phyloP scores from a whole-genome alignment of 2,329 filamentous ascomycete genomes.

The Fusarium sacchari region DNA sequence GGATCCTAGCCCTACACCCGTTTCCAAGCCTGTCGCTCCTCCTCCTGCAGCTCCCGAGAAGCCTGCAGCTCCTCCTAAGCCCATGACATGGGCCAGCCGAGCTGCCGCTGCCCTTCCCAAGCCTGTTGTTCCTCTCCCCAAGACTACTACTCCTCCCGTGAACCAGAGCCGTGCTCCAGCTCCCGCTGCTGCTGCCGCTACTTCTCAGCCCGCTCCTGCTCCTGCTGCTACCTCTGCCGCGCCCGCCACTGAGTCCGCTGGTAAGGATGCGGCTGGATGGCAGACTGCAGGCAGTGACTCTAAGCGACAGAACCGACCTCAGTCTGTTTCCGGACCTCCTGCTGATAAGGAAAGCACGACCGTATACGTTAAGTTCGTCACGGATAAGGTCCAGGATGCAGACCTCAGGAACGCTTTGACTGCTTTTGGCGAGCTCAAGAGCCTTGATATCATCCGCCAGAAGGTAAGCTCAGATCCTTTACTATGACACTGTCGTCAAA shows the following conservation, averaged over 20 bases:
- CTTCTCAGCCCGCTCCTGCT: constrained; percentile 51
- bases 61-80: constrained; percentile 62
- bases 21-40: constrained; percentile 45
- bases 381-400: constrained; percentile 82
- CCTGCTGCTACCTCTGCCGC: constrained; percentile 50
- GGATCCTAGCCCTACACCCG: constrained; percentile 66
- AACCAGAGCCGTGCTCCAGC: constrained; percentile 63
- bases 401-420: constrained; percentile 77
- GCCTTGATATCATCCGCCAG: constrained; percentile 81
- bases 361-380: constrained; percentile 96
- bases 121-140: constrained; percentile 64
- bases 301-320: constrained; percentile 82
- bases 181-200: constrained; percentile 52
- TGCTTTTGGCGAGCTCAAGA: constrained; percentile 75
- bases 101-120: constrained; percentile 67
- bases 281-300: constrained; percentile 86
- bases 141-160: constrained; percentile 65
- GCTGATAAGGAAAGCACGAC: constrained; percentile 79
- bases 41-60: constrained; percentile 54
- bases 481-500: background rate
- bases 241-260: constrained; percentile 52
- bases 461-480: constrained; percentile 71
- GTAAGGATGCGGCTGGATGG: constrained; percentile 72
- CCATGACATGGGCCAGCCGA: constrained; percentile 80
- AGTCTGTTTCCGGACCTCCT: constrained; percentile 68